A percentile compares a stretch with the other conserved stretches of the same genome.
Conservation (phyloP, 2,329 filamentous ascomycete species). For the Catunica adiposa region DNA sequence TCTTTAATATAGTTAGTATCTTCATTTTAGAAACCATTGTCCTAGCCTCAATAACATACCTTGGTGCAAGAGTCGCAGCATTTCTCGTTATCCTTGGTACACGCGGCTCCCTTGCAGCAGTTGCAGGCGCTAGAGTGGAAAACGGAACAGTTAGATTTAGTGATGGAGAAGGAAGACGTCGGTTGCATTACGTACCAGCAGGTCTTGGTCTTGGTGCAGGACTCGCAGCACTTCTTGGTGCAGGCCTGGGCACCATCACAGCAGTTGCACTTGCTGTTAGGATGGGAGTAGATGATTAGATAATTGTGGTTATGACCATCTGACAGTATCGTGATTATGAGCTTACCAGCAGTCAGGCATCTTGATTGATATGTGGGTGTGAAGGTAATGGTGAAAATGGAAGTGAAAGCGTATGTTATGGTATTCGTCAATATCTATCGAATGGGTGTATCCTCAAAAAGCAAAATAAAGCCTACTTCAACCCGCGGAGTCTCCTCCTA, state of each 20-base stretch:
- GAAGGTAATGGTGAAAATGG: background rate
- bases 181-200: background rate
- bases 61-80: conserved; percentile 1
- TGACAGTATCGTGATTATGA: background rate
- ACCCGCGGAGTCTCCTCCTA: no score
- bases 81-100: background rate
- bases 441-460: no score
- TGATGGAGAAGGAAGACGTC: background rate
- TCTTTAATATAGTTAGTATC: background rate
- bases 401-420: background rate
- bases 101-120: background rate
- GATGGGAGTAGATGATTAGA: background rate
- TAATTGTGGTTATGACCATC: background rate
- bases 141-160: background rate
- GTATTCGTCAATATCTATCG: background rate
- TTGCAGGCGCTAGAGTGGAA: background rate
- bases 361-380: background rate
- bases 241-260: background rate
- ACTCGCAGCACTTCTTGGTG: background rate
- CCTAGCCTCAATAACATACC: background rate
- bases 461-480: no score
- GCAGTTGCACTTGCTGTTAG: background rate
- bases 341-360: background rate
- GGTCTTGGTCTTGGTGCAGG: background rate
- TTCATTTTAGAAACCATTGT: background rate